phyloP scores from a whole-genome alignment of 768 basidiomycete species.

The Coprinopsis cinerea region DNA sequence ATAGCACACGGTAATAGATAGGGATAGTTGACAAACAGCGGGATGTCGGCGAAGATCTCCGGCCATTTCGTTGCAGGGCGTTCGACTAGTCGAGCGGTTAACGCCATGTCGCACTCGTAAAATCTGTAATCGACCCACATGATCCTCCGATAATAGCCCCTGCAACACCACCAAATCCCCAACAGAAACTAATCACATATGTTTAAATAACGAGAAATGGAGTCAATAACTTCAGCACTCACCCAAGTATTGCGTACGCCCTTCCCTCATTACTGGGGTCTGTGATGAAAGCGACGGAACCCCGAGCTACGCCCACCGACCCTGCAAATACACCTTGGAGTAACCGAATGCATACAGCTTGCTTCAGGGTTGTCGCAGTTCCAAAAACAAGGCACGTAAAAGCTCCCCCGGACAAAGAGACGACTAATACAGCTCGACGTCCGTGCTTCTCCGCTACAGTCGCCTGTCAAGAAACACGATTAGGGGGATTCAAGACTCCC shows the following conservation, averaged over 20 bases:
- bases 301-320: constrained; percentile 91
- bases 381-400: constrained; percentile 74
- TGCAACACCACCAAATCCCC: constrained; percentile 94
- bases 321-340: constrained; percentile 91
- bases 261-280: constrained; percentile 90
- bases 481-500: too few species aligned
- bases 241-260: constrained; percentile 93
- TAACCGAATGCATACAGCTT: constrained; percentile 82
- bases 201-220: constrained; percentile 7
- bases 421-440: constrained; percentile 73
- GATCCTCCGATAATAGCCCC: constrained; percentile 83
- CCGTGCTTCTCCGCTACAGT: constrained; percentile 94
- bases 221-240: constrained; percentile 13
- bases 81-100: constrained; percentile 48
- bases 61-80: constrained; percentile 87
- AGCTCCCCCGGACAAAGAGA: constrained; percentile 83
- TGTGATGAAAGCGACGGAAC: constrained; percentile 80
- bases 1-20: constrained; percentile 85
- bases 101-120: neutral
- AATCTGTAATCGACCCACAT: constrained; percentile 43
- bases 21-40: constrained; percentile 74
- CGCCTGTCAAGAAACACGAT: constrained; percentile 41
- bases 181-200: constrained; percentile 60
- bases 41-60: constrained; percentile 53
- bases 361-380: constrained; percentile 64